These are phyloP conservation scores for Evansstolkia leycettana DNA, from an alignment of 495 filamentous ascomycete species.

Conservation along the genomic window DNA sequence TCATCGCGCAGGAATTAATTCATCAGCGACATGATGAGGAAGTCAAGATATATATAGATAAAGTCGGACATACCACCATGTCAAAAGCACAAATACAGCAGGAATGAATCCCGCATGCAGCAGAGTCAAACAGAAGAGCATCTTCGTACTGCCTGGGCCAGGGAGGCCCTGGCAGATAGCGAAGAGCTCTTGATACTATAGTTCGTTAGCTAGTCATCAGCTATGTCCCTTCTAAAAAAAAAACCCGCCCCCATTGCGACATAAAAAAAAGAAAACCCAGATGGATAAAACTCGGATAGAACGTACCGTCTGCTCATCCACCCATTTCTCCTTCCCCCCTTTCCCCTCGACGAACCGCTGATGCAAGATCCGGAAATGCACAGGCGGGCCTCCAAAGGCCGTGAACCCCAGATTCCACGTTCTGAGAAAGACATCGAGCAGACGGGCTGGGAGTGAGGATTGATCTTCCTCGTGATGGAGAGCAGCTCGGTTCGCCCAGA, in stretches of 20 bases:
- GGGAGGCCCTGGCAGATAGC: constrained; percentile 65
- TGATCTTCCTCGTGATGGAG: no score
- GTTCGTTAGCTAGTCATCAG: not conserved
- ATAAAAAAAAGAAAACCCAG: not conserved
- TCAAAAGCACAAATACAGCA: constrained; percentile 50
- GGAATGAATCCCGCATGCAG: constrained; percentile 51
- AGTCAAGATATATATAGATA: no score
- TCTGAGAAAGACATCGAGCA: constrained; percentile 27
- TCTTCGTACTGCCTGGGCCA: constrained; percentile 70
- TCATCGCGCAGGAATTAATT: not conserved
- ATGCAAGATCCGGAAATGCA: constrained; percentile 60
- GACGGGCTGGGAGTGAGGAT: constrained; percentile 2
- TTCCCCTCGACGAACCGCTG: constrained; percentile 49
- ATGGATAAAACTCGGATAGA: no score
- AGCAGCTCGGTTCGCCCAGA: no score
- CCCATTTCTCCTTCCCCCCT: constrained; percentile 44
- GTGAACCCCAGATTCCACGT: constrained; percentile 63
- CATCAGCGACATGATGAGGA: no score
- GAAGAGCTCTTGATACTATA: constrained; percentile 72
- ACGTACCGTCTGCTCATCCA: constrained; percentile 59
- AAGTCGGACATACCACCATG: constrained; percentile 49
- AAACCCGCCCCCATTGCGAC: no score
- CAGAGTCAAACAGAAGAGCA: constrained; percentile 61
- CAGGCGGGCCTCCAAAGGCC: constrained; percentile 58
- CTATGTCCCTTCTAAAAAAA: no score